A percentile compares a stretch with the other conserved stretches of the same genome.
phyloP scores from a whole-genome alignment of 2,329 filamentous ascomycete genomes.

The Fonsecaea pedrosoi region DNA sequence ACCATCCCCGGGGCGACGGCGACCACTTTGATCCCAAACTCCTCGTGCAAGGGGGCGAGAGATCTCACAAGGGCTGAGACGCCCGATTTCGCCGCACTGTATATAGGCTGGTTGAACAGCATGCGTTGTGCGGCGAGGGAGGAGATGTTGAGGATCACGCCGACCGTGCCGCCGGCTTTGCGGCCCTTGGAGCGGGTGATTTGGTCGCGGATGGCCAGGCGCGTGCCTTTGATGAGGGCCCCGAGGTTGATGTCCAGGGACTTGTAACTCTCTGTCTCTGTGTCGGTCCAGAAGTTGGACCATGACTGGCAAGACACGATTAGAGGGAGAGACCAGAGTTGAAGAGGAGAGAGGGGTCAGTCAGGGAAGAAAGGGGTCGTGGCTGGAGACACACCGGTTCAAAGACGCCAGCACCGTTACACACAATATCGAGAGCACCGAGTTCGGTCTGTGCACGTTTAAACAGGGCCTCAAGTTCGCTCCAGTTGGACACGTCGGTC shows the following conservation, averaged over 20 bases:
- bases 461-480: conserved; percentile 57
- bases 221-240: conserved; percentile 59
- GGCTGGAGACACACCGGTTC: conserved; percentile 41
- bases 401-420: conserved; percentile 53
- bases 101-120: conserved; percentile 52
- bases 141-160: conserved; percentile 54
- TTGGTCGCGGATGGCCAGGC: conserved; percentile 58
- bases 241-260: conserved; percentile 58
- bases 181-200: conserved; percentile 16
- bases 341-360: not conserved
- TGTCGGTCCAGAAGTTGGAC: conserved; percentile 34
- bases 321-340: not conserved
- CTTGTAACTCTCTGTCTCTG: conserved; percentile 53
- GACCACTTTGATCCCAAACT: conserved; percentile 62
- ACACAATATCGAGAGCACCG: conserved; percentile 55
- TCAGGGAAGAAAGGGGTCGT: not conserved
- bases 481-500: conserved; percentile 58
- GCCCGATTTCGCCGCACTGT: conserved; percentile 57
- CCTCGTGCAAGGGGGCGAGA: conserved; percentile 56
- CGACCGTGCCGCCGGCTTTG: conserved; percentile 46
- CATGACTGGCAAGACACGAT: not conserved
- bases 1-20: conserved; percentile 67
- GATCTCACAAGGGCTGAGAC: conserved; percentile 58
- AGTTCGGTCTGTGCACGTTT: conserved; percentile 56
- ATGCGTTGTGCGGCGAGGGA: conserved; percentile 54